These are phyloP conservation scores for Ceratocystis colombiana DNA, from an alignment of 2,329 filamentous ascomycete genomes.

Conservation along the genomic window DNA sequence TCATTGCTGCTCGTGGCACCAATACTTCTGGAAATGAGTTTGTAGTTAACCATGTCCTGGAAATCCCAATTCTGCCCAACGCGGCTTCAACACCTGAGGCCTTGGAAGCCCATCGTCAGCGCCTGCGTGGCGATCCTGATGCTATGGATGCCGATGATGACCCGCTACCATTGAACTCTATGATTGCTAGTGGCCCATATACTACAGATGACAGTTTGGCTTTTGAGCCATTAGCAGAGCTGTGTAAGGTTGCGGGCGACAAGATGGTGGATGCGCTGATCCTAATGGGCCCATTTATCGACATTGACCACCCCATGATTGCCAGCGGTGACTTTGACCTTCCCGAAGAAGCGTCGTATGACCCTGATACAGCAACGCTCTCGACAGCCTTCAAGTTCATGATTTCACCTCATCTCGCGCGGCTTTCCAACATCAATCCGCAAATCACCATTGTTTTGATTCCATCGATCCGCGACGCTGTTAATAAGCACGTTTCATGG, in stretches of 20 bases:
- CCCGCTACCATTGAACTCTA: constrained; percentile 56
- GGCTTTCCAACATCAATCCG: constrained; percentile 60
- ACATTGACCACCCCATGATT: constrained; percentile 80
- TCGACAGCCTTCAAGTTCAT: constrained; percentile 72
- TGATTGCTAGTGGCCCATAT: constrained; percentile 79
- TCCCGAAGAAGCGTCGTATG: constrained; percentile 53
- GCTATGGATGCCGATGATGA: constrained; percentile 45
- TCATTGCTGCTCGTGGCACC: constrained; percentile 75
- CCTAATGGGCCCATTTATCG: constrained; percentile 78
- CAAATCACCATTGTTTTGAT: constrained; percentile 69
- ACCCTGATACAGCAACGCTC: constrained; percentile 72
- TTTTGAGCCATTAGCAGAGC: constrained; percentile 72
- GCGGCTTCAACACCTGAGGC: constrained; percentile 59
- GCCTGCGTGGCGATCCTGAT: constrained; percentile 54
- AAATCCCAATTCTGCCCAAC: constrained; percentile 61
- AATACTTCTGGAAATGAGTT: constrained; percentile 83
- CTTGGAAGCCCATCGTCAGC: constrained; percentile 58
- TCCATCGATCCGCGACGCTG: constrained; percentile 71
- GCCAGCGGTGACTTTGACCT: constrained; percentile 71
- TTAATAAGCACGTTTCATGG: constrained; percentile 79
- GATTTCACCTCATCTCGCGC: constrained; percentile 62
- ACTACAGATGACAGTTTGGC: constrained; percentile 86
- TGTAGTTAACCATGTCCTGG: constrained; percentile 63
- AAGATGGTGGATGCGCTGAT: constrained; percentile 68
- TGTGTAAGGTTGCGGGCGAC: constrained; percentile 68